phyloP scores from a whole-genome alignment of 257 asterid genomes.

The Salvia hispanica region DNA sequence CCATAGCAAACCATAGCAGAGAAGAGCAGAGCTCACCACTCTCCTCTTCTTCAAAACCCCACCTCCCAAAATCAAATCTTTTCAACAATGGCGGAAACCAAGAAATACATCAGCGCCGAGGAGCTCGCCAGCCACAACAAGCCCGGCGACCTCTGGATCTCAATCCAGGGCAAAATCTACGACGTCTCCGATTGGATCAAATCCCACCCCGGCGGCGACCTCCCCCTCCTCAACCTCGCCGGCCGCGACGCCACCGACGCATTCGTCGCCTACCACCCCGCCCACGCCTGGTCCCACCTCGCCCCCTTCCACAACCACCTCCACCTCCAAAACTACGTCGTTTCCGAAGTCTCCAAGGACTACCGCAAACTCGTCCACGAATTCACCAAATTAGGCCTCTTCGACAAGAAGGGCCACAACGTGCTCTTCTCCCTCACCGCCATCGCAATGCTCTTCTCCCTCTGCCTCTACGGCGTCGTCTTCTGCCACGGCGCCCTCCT shows the following conservation, averaged over 20 bases:
- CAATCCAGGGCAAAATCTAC: too few relatives aligned
- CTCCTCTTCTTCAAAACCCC: slow-evolving; percentile 17
- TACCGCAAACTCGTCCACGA: slow-evolving; percentile 69
- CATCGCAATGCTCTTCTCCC: slow-evolving; percentile 31
- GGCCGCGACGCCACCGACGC: slow-evolving; percentile 81
- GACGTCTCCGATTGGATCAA: too few relatives aligned
- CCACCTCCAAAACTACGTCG: slow-evolving; percentile 27
- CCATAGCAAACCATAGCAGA: background rate
- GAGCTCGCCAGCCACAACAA: too few relatives aligned
- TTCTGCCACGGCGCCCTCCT: slow-evolving; percentile 45
- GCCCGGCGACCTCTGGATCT: too few relatives aligned
- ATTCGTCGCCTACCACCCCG: slow-evolving; percentile 80
- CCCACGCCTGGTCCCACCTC: slow-evolving; percentile 64
- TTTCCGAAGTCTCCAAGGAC: slow-evolving; percentile 72
- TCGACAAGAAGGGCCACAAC: slow-evolving; percentile 64
- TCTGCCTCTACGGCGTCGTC: slow-evolving; percentile 65
- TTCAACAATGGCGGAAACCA: slow-evolving; percentile 50
- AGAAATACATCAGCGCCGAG: slow-evolving; percentile 51
- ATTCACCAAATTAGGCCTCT: slow-evolving; percentile 67
- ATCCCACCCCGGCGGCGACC: too few relatives aligned
- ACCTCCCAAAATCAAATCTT: slow-evolving; percentile 14
- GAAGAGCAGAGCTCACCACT: slow-evolving; percentile 7
- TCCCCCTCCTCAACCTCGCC: too few relatives aligned
- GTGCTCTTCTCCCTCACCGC: slow-evolving; percentile 35
- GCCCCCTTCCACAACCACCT: slow-evolving; percentile 61